Evolutionary conservation across 2,329 filamentous ascomycete genomes (phyloP).

Genomic region (Pleoardoris graminearum): DNA sequence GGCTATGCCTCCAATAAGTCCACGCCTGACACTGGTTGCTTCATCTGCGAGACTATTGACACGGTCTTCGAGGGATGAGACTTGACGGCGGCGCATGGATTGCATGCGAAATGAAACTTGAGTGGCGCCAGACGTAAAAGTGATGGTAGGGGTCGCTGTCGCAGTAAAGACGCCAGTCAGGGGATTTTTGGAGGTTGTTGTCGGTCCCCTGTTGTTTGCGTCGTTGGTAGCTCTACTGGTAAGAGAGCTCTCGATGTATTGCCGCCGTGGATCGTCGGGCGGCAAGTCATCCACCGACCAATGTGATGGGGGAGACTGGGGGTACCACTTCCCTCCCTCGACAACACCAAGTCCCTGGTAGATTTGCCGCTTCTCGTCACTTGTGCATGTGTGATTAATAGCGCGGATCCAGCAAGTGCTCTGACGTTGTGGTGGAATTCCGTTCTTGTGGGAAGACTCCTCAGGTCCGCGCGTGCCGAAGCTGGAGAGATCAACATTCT

Average conservation of each 20-base stretch:
- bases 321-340: constrained; percentile 18
- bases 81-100: background rate
- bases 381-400: constrained; percentile 56
- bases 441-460: constrained; percentile 61
- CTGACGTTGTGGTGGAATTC: constrained; percentile 52
- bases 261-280: too few species aligned
- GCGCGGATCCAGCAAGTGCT: constrained; percentile 64
- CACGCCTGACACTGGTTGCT: background rate
- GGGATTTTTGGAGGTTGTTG: constrained; percentile 10
- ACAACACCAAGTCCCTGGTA: constrained; percentile 48
- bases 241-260: background rate
- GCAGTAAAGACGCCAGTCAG: constrained; percentile 21
- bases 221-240: background rate
- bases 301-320: constrained; percentile 10
- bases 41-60: background rate
- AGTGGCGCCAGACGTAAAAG: constrained; percentile 15
- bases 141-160: constrained; percentile 16
- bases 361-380: constrained; percentile 55
- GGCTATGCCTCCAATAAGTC: constrained; percentile 4
- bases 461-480: constrained; percentile 62
- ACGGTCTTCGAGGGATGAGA: background rate
- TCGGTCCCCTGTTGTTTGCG: background rate
- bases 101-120: constrained; percentile 4
- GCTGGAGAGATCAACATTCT: constrained; percentile 53
- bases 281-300: constrained; percentile 12